Evolutionary conservation across 352 stramenopile genomes (phyloP), one percentile per base, ranked within the genome.

Genomic region (Phytopythium cucurbitacearum): DNA sequence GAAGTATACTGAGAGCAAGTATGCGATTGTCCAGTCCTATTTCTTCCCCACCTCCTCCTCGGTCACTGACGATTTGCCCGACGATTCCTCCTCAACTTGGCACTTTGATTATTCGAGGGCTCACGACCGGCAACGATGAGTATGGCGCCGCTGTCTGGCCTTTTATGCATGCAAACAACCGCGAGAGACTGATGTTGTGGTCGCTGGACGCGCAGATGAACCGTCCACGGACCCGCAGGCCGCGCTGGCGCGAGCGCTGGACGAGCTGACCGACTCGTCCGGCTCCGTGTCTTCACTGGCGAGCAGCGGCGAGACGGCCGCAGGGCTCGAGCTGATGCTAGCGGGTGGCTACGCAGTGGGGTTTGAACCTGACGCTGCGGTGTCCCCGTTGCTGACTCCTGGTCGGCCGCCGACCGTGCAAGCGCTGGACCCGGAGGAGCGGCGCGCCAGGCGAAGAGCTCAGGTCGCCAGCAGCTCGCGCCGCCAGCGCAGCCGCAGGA

Each of bases 391-490:
- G 21, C 21, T 28, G 21, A 28, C 7, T 28, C 21, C 3, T 59
- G 49, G 9, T 39, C 42, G n/a, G 57, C 63, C 33, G 11, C 49
- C 1, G 40, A 52, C 4, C 51, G 64, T 33, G 44, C 47, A 28
- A 8, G 56, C 59, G 34, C 21, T 28, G 1, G 56, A 73, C 33
- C 40, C 42, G 32, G 35, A 71, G 2, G 69, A 80, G 9, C 70
- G 67, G 54, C 75, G 72, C 21, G 64, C 61, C 6, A 66, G 65
- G 56, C 72, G 69, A 3, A 51, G 72, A 45, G 63, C 71, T 34
- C 72, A 83, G 33, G 61, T 83, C 21, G 72, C 69, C 4, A 80
- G 64, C 48, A 83, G 72, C 54, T 68, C 69, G 7, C 72, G 69
- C 5, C 69, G 72, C 35, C 69, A 80, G 40, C 69, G 72, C 10